These are phyloP conservation scores for Fistulinella staudtii DNA, from an alignment of 1,284 basidiomycete genomes.

Conservation along the genomic window DNA sequence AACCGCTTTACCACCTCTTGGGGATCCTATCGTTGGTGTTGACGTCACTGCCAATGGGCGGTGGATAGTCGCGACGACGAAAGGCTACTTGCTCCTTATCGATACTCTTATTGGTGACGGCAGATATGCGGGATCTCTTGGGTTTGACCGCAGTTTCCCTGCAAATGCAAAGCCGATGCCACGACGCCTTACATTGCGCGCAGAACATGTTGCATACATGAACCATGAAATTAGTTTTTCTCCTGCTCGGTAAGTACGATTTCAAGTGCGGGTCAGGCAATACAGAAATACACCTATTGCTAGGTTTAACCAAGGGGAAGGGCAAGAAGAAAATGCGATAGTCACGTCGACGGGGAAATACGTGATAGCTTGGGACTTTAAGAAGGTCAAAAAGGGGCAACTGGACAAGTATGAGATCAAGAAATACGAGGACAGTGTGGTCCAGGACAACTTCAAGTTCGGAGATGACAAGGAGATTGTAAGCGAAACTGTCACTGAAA, in stretches of 20 bases:
- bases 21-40: slow-evolving; percentile 92
- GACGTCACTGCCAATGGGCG: slow-evolving; percentile 94
- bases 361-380: slow-evolving; percentile 95
- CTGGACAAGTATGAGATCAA: slow-evolving; percentile 95
- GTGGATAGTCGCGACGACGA: slow-evolving; percentile 95
- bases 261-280: background rate
- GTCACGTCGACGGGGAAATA: slow-evolving; percentile 96
- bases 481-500: slow-evolving; percentile 27
- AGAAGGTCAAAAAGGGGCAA: slow-evolving; percentile 88
- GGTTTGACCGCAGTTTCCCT: slow-evolving; percentile 96
- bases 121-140: slow-evolving; percentile 79
- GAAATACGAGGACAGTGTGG: slow-evolving; percentile 91
- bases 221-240: slow-evolving; percentile 85
- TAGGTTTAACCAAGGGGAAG: slow-evolving; percentile 92
- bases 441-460: slow-evolving; percentile 96
- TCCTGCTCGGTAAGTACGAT: slow-evolving; percentile 69
- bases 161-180: slow-evolving; percentile 92
- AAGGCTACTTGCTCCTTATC: slow-evolving; percentile 91
- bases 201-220: slow-evolving; percentile 96
- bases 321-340: slow-evolving; percentile 89
- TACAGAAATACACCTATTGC: no score
- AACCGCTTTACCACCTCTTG: slow-evolving; percentile 94
- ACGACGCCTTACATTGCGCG: slow-evolving; percentile 81
- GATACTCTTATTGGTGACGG: slow-evolving; percentile 95
- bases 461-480: slow-evolving; percentile 95